phyloP scores from a whole-genome alignment of 1,139 yeast species.

The Chernovozyma aurita region DNA sequence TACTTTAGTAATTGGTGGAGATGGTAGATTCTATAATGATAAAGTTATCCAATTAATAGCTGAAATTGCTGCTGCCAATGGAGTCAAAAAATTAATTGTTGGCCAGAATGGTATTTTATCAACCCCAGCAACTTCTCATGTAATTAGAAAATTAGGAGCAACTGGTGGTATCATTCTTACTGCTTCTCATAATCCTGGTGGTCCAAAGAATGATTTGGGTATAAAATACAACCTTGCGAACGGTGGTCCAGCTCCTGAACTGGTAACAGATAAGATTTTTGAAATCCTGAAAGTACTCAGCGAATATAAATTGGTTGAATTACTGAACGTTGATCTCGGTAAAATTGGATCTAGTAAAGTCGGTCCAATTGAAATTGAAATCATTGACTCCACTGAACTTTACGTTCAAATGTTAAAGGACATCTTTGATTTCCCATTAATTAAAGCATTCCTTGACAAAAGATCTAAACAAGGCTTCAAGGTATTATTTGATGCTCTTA shows the following conservation, averaged over 20 bases:
- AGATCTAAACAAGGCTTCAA: constrained; percentile 52
- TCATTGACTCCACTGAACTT: constrained; percentile 77
- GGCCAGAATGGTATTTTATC: constrained; percentile 88
- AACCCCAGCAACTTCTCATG: constrained; percentile 94
- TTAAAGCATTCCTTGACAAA: constrained; percentile 59
- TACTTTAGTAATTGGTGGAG: constrained; percentile 91
- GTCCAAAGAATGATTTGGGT: constrained; percentile 88
- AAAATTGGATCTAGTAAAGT: constrained; percentile 52
- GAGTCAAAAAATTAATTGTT: constrained; percentile 75
- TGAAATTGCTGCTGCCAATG: constrained; percentile 85
- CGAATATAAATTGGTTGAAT: constrained; percentile 52
- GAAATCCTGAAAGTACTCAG: constrained; percentile 60
- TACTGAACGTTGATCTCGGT: constrained; percentile 59
- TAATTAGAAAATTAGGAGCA: constrained; percentile 71
- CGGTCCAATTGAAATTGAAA: constrained; percentile 61
- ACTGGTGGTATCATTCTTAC: constrained; percentile 97
- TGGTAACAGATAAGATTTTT: constrained; percentile 83
- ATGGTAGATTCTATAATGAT: constrained; percentile 89
- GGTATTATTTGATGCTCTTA: constrained; percentile 82
- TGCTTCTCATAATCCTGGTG: constrained; percentile 99
- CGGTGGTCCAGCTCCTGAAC: constrained; percentile 99
- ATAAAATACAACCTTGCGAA: constrained; percentile 92
- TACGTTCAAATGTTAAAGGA: constrained; percentile 76
- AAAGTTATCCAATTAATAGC: constrained; percentile 78
- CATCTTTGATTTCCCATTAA: constrained; percentile 84